phyloP scores from a whole-genome alignment of 768 basidiomycete genomes.

The Mycena chlorophos region DNA sequence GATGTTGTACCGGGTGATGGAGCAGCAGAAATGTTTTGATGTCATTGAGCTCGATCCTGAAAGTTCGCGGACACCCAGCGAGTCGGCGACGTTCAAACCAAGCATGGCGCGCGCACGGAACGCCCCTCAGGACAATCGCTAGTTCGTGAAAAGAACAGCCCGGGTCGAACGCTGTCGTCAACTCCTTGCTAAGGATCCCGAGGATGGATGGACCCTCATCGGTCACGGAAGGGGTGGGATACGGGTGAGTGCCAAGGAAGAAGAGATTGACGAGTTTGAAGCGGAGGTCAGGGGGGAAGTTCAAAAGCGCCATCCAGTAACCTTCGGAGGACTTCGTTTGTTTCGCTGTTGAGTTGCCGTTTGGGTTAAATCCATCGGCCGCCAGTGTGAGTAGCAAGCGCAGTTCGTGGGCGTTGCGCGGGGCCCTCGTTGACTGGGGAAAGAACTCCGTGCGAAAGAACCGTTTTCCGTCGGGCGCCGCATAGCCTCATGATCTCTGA shows the following conservation, averaged over 20 bases:
- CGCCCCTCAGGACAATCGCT: background rate
- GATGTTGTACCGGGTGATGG: background rate
- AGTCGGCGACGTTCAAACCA: background rate
- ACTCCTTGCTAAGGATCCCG: background rate
- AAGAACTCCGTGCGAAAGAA: too few relatives aligned
- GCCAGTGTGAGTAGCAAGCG: too few relatives aligned
- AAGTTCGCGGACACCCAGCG: background rate
- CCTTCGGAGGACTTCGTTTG: background rate
- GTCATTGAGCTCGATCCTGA: too few relatives aligned
- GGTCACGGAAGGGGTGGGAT: background rate
- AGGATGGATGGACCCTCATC: background rate
- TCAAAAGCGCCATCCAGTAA: background rate
- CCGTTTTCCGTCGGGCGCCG: too few relatives aligned
- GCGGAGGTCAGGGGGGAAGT: background rate
- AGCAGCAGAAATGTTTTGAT: background rate
- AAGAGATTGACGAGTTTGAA: background rate
- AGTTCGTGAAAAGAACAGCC: background rate
- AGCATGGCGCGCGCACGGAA: background rate
- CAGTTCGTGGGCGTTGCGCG: too few relatives aligned
- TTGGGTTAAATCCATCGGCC: too few relatives aligned
- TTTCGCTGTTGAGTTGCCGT: too few relatives aligned
- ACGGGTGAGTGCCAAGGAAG: background rate
- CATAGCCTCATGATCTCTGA: too few relatives aligned
- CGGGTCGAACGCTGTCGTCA: background rate
- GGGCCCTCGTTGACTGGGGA: too few relatives aligned